These are phyloP conservation scores for Dictyostelium intermedium DNA, from an alignment of 78 protist species.

Conservation along the genomic window DNA sequence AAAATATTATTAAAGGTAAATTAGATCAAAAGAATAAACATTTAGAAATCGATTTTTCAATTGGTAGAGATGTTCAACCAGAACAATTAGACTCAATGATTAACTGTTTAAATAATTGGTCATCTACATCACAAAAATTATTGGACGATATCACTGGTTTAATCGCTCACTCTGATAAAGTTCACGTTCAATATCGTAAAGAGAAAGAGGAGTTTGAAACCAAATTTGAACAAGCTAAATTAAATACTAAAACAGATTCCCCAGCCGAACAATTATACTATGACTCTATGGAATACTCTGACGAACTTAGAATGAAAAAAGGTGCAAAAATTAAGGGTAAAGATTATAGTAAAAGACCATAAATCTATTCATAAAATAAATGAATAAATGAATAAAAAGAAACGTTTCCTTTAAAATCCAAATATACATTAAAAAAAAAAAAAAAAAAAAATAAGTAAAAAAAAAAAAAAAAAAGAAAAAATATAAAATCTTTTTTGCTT, in stretches of 20 bases:
- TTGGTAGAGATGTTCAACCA: conserved; percentile 77
- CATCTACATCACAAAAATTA: conserved; percentile 12
- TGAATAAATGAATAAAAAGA: too few species aligned
- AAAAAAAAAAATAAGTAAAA: too few species aligned
- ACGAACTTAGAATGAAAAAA: conserved; percentile 55
- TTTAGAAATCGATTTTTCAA: conserved; percentile 77
- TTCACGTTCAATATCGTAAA: conserved; percentile 46
- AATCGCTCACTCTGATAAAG: conserved; percentile 25
- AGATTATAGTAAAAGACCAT: conserved; percentile 20
- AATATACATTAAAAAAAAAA: too few species aligned
- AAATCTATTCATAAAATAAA: background rate
- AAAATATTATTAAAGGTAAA: conserved; percentile 71
- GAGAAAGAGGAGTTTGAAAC: conserved; percentile 40
- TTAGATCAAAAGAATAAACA: conserved; percentile 80
- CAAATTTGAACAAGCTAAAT: conserved; percentile 58
- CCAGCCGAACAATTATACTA: background rate
- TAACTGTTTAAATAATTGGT: conserved; percentile 43
- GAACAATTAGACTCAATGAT: conserved; percentile 28
- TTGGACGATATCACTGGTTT: background rate
- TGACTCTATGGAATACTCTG: conserved; percentile 48
- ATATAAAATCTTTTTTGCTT: too few species aligned
- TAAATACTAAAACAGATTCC: conserved; percentile 36
- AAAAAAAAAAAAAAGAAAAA: too few species aligned
- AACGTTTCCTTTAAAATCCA: too few species aligned
- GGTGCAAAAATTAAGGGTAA: conserved; percentile 25